Base-by-base conservation (phyloP, 2,329 filamentous ascomycete genomes). In the Exophiala sideris region DNA sequence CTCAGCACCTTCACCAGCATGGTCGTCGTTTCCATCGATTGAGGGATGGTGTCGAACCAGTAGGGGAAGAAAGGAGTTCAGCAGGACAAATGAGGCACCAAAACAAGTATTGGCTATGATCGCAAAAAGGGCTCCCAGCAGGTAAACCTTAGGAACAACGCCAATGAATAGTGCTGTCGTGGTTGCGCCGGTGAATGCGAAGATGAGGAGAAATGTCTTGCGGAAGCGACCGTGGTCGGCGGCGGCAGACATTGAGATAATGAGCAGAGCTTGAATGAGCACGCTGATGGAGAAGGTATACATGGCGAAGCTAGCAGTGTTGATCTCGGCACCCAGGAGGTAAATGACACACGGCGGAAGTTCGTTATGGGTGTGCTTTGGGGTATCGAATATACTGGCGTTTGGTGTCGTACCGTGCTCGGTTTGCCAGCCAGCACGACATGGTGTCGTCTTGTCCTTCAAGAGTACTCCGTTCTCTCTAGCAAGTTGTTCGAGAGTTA, bases 221-320 rank as follows among this genome's bases (percentile, higher is more conserved):
- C 94, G 85, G 74, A 91, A 94, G 63, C 83, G 87, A 59, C 94
- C 94, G 71, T 97, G 92, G 70, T 99, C 94, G 53, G 94, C 94
- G 6, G 92, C 91, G 51, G 89, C 94, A 66, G 91, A 96, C 78
- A 99, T 96, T 67, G 91, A 95, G 60, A 99, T 90, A 40, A 99
- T 95, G 29, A 97, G 75, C 24, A 97, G 73, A 1, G 91, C 88
- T 70, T 99, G 94, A 9, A 96, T 71, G 16, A 96, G 72, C 1
- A 99, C 94, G 68, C 89, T 95, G 66, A 95, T 77, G 54, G 91
- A 95, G 72, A 99, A 99, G 1, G 91, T 96, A 73, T 97, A 97
- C 90, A 97, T 95, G 68, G 91, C 92, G 70, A 97, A 96, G 70
- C 89, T 95, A 34, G 92, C 91, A 1, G 92, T 96, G 71, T 97